Conservation (phyloP, 2,329 filamentous ascomycete genomes). For the Neurospora sp. region DNA sequence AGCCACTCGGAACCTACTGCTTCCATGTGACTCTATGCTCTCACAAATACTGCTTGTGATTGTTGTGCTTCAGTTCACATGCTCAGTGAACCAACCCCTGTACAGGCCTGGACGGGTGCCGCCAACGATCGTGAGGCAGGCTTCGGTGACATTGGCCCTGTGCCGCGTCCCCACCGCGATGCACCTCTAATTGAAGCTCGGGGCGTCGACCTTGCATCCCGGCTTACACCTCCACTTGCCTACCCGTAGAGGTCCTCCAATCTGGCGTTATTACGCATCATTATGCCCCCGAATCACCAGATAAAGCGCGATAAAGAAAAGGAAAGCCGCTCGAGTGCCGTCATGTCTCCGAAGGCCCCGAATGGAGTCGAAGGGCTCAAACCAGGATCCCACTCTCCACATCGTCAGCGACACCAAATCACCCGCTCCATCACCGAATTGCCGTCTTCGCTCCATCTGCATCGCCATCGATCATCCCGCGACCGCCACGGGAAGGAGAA, state of each 20-base stretch:
- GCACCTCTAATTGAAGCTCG: neutral
- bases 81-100: neutral
- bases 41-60: neutral
- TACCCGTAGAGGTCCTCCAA: neutral
- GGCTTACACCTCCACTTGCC: neutral
- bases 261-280: neutral
- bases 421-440: conserved; percentile 46
- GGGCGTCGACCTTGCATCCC: neutral
- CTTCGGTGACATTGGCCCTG: neutral
- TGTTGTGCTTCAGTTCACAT: neutral
- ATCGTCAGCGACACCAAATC: conserved; percentile 39
- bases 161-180: neutral
- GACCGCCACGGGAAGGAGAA: conserved; percentile 25
- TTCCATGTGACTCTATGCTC: neutral
- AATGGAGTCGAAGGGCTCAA: conserved; percentile 22
- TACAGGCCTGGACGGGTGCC: neutral
- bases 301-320: neutral
- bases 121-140: neutral
- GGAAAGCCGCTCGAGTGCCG: neutral
- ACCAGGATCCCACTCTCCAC: conserved; percentile 22
- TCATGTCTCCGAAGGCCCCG: conserved; percentile 20
- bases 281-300: neutral
- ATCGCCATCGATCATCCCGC: conserved; percentile 27
- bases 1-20: neutral
- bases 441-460: conserved; percentile 34